Percentiles rank a stretch among this genome's conserved stretches.
Evolutionary conservation across 345 rosid species (phyloP).

Genomic region (Hirschfeldia incana): DNA sequence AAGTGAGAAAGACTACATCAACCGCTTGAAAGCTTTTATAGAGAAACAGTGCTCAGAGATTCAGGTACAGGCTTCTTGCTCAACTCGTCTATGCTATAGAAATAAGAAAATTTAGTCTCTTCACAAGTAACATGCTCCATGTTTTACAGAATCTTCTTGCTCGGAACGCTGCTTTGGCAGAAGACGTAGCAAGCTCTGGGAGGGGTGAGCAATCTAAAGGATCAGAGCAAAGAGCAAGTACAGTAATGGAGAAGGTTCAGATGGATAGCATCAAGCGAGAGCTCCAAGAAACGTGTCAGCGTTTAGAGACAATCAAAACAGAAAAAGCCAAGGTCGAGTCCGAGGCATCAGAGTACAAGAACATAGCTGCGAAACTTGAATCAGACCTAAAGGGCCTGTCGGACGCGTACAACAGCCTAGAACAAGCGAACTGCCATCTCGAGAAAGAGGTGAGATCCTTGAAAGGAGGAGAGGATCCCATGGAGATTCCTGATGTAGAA

Average conservation of each 20-base stretch:
- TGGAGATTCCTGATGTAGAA: conserved; percentile 52
- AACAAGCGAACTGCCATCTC: conserved; percentile 71
- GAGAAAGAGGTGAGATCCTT: conserved; percentile 76
- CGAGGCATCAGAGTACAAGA: conserved; percentile 64
- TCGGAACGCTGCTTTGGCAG: conserved; percentile 84
- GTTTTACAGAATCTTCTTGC: conserved; percentile 72
- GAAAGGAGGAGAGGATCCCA: conserved; percentile 52
- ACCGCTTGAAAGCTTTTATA: conserved; percentile 70
- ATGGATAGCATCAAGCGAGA: conserved; percentile 71
- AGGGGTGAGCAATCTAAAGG: conserved; percentile 53
- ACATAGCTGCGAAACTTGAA: conserved; percentile 72
- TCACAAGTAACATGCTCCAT: no score
- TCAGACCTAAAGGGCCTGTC: conserved; percentile 85
- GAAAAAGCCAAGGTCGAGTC: conserved; percentile 73
- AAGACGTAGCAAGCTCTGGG: conserved; percentile 73
- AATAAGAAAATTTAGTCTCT: no score
- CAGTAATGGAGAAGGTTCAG: conserved; percentile 67
- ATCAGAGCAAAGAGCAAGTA: conserved; percentile 53
- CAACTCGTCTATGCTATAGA: neutral
- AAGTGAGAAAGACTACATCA: conserved; percentile 64
- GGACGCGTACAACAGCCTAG: conserved; percentile 88
- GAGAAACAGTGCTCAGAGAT: conserved; percentile 90
- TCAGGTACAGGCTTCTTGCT: conserved; percentile 52
- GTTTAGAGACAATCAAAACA: conserved; percentile 64
- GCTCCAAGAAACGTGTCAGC: conserved; percentile 76